Conservation (phyloP, 1,284 basidiomycete species). For the Taiwanofungus camphoratus region DNA sequence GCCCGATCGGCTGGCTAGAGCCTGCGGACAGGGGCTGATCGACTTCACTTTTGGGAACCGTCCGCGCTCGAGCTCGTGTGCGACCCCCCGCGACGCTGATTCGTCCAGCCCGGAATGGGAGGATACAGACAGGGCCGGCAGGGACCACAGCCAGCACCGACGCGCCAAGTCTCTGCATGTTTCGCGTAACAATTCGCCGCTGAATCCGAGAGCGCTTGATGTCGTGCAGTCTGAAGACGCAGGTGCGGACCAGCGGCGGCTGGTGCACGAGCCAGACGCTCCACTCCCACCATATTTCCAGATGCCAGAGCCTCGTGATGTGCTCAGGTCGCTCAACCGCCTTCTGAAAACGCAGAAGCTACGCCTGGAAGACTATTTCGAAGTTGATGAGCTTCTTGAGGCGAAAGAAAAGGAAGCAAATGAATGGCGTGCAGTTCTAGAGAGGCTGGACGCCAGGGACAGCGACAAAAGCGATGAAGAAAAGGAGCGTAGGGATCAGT, state of each 20-base stretch:
- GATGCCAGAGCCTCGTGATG: constrained; percentile 16
- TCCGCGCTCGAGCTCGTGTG: neutral
- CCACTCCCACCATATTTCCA: constrained; percentile 18
- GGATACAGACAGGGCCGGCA: neutral
- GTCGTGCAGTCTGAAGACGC: constrained; percentile 3
- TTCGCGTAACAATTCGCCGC: too few species aligned
- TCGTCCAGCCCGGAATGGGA: neutral
- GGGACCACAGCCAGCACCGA: neutral
- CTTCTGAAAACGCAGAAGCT: constrained; percentile 17
- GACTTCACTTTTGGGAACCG: neutral
- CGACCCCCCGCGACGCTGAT: neutral
- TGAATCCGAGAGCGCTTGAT: constrained; percentile 12
- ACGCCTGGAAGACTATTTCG: constrained; percentile 26
- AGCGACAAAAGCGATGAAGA: too few species aligned
- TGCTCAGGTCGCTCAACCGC: constrained; percentile 19
- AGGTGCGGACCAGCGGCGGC: constrained; percentile 5
- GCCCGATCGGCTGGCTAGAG: constrained; percentile 25
- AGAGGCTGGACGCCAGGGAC: neutral
- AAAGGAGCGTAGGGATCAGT: neutral
- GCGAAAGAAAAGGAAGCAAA: constrained; percentile 23
- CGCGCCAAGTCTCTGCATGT: neutral
- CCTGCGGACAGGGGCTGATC: constrained; percentile 23
- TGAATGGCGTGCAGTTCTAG: neutral
- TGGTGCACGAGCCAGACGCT: constrained; percentile 13
- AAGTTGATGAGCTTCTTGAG: constrained; percentile 34